Evolutionary conservation across 225 moss, liverwort and hornwort species (phyloP), one percentile per base, ranked within the genome.

Genomic region (Ulota crispa): DNA sequence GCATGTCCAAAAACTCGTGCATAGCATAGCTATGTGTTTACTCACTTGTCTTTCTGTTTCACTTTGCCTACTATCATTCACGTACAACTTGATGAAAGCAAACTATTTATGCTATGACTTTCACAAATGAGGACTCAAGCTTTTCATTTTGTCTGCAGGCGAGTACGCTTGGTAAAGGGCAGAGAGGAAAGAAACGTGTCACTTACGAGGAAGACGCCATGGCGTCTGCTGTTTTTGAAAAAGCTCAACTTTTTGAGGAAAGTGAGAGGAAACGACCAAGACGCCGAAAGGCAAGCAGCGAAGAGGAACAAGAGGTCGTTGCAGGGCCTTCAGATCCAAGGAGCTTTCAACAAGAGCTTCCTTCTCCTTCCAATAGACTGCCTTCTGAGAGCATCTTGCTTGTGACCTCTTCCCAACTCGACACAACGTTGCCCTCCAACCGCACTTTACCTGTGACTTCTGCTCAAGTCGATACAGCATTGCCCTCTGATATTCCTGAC

Each of bases 121-220:
- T 39, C 50, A 86, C 64, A 69, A 80, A 72, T 75, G 32, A 76
- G 28, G 13, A 74, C 9, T 45, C 32, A 18, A 6, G 45, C 50
- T 72, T 81, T 37, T 12, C 27, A 39, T 36, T 34, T 77, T 71
- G 18, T 81, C 63, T 79, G 62, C 55, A 91, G 91, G 83, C 60
- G 28, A 91, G 72, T 62, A 81, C 47, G 70, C 77, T 85, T 36
- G 91, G 89, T 30, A 91, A 91, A 75, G 83, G 91, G 18, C 91
- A 85, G 53, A 83, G 89, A 80, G 91, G 87, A 36, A 87, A 61
- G 79, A 91, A 85, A 63, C 85, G 83, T n/a, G 70, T 89, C 26
- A 85, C 70, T 21, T 89, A 91, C 50, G 88, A 87, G 76, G 91
- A 91, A 87, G 87, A 89, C 8, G 91, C 87, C 70, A 79, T 89